Evolutionary conservation across 805 yeast species (phyloP).

Genomic region (Aciculoconidium aculeatum): DNA sequence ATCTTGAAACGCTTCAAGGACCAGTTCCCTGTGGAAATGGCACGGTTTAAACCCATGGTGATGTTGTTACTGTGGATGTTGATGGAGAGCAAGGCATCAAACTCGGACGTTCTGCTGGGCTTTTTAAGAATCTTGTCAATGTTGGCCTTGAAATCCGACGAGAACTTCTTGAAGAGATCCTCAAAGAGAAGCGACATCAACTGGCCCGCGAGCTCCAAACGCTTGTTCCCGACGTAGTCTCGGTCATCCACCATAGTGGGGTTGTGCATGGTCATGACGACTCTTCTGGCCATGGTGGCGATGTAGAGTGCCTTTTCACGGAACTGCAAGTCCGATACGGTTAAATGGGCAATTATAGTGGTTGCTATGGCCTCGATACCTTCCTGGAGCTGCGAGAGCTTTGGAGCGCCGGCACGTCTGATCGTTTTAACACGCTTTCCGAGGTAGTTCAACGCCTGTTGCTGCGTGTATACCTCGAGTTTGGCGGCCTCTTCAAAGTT

Average conservation of each 20-base stretch:
- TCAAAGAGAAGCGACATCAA: constrained; percentile 91
- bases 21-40: constrained; percentile 99
- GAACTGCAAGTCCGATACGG: constrained; percentile 79
- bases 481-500: constrained; percentile 92
- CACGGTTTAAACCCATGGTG: constrained; percentile 90
- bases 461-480: constrained; percentile 81
- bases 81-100: constrained; percentile 86
- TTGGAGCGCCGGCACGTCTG: constrained; percentile 80
- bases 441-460: constrained; percentile 85
- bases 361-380: constrained; percentile 97
- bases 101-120: constrained; percentile 91
- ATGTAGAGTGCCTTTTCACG: constrained; percentile 91
- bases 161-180: constrained; percentile 95
- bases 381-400: constrained; percentile 76
- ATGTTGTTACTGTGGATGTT: constrained; percentile 89
- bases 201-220: constrained; percentile 96
- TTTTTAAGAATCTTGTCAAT: constrained; percentile 91
- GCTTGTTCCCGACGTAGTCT: constrained; percentile 97
- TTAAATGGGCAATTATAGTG: constrained; percentile 90
- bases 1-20: constrained; percentile 96
- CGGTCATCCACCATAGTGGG: constrained; percentile 97
- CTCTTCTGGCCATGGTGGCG: constrained; percentile 95
- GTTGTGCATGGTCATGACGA: constrained; percentile 89
- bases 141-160: constrained; percentile 88
- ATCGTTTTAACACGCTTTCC: constrained; percentile 91